Evolutionary conservation across 2,329 filamentous ascomycete genomes (phyloP), one percentile per base, ranked within the genome.

Genomic region (Blastomyces silverae): DNA sequence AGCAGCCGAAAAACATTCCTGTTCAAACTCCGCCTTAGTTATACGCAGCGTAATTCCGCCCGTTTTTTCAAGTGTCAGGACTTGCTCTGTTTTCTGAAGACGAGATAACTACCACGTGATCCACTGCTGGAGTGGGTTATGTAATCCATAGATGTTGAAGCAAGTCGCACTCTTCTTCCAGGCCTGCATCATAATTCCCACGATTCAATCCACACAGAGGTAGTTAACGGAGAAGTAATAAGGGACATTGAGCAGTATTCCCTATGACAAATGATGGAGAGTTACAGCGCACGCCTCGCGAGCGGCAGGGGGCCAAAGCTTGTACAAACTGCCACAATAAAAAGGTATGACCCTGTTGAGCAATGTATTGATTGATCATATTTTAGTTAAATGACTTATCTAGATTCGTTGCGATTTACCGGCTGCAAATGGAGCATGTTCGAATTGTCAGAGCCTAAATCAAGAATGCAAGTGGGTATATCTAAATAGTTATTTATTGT

Each of bases 401-500:
- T 64, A 64, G 62, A 58, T 64, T 50, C 62, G 62, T 17, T 64
- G 62, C 11, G 62, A 64, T 39, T 37, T 64, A 34, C 42, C 28
- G 44, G 34, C 53, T 17, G 37, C 31, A 13, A 59, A 55, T 39
- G 62, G 46, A 37, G 5, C 62, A 15, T 64, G 62, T 17, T 64
- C 62, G 10, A 64, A 64, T 50, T 64, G 62, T 20, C 53, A 37
- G 62, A 44, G 3, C 28, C 0, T 59, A 31, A 64, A 64, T n/a
- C 62, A 64, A 37, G 62, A 64, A 58, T 64, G 62, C 62, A 64
- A 44, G 62, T 64, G 34, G 28, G 53, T 58, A 31, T 34, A 37
- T 42, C 25, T 31, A 34, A 20, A 20, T 15, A 42, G 8, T 25
- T n/a, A 10, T 59, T 59, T 46, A 10, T 37, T 20, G 6, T 46